Base-by-base conservation (phyloP, 371 early-diverging fungal species). In the Haplosporangium sp. region DNA sequence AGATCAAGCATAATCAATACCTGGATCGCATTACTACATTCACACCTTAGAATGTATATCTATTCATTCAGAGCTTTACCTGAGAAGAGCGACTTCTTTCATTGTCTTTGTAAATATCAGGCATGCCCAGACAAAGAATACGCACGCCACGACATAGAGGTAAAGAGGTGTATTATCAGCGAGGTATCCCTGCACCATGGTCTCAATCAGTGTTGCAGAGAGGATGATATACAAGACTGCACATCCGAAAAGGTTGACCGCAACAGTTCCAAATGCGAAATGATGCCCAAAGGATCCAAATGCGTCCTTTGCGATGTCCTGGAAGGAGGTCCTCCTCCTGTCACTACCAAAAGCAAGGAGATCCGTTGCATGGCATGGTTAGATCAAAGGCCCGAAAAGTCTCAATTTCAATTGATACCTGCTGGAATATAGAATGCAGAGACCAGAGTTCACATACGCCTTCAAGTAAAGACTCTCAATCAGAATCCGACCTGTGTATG, bases 261-360 rank as follows among this genome's bases (percentile, higher is more conserved):
- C 85, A 7, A 87, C 87, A 55, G 87, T 73, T 50, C 82, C 67
- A 12, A 86, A 83, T 0, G 90, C 82, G 7, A 86, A 51, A 12
- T 74, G 64, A 46, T 90, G 87, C 21, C 90, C 90, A 9, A 58
- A 1, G 23, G 59, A 53, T 0, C 92, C 91, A 55, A 84, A 90
- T 0, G 92, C 87, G 53, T 85, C 90, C 10, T 67, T 74, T 21
- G 89, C 87, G 2, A 90, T 86, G 1, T 85, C 81, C 54, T 90
- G 86, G 47, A 81, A 87, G 37, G 86, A 84, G 14, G 74, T 21
- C 23, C 66, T 41, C 29, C 59, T 62, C 6, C 21, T 53, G 13
- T 29, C 48, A 21, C 63, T 64, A 18, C 54, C 45, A 40, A 51
- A 37, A n/a, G 23, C 29, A 56, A 29, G 29, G 29, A 29, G 29